Evolutionary conservation across 176 grass and related monocot species (phyloP).

Genomic region (Juncus inflexus): DNA sequence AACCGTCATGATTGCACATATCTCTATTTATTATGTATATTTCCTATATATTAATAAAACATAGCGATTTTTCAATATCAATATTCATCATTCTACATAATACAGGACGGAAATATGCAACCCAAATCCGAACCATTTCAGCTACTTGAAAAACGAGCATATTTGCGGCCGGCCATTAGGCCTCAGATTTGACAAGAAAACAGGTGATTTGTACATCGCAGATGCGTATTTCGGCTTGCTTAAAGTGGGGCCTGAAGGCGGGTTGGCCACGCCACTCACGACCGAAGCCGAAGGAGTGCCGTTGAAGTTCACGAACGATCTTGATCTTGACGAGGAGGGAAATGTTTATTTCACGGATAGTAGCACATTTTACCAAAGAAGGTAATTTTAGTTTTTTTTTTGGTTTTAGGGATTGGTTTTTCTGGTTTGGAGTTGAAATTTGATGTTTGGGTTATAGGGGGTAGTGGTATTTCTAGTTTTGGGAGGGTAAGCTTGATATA

Average conservation of each 20-base stretch:
- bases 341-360: constrained; percentile 90
- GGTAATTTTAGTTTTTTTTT: constrained; percentile 32
- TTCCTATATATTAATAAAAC: not conserved
- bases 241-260: constrained; percentile 90
- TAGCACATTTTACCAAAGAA: constrained; percentile 79
- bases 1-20: no score
- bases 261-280: constrained; percentile 59
- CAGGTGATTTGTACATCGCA: constrained; percentile 83
- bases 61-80: not conserved
- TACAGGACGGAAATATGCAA: constrained; percentile 51
- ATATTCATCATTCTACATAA: not conserved
- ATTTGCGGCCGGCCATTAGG: constrained; percentile 82
- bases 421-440: no score
- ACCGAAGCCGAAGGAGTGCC: constrained; percentile 78
- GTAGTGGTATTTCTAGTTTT: no score
- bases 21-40: not conserved
- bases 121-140: constrained; percentile 56
- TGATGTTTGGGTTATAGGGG: no score
- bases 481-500: no score
- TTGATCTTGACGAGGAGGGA: constrained; percentile 73
- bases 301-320: constrained; percentile 91
- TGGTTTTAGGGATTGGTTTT: not conserved
- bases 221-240: constrained; percentile 78
- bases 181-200: constrained; percentile 60
- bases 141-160: constrained; percentile 85